Evolutionary conservation across 2,329 filamentous ascomycete genomes (phyloP).

Genomic region (Ascosphaera apis): DNA sequence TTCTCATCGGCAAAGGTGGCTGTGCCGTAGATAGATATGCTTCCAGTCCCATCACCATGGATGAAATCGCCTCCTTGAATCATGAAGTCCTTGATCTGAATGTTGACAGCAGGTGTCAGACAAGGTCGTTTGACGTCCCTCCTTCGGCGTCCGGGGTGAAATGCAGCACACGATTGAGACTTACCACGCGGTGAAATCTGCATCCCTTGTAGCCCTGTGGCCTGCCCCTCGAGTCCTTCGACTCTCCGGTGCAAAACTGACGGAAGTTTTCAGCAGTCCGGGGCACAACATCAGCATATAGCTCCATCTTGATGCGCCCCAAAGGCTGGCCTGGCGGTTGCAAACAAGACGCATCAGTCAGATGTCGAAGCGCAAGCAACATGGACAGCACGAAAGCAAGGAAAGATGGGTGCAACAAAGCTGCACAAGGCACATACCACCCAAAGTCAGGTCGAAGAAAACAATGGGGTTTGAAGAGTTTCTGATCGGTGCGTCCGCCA

Average conservation of each 20-base stretch:
- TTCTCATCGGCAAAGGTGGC: constrained; percentile 79
- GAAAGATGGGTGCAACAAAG: neutral
- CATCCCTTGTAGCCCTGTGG: constrained; percentile 86
- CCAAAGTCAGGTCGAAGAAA: constrained; percentile 26
- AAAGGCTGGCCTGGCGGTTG: constrained; percentile 49
- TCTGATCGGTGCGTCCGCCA: neutral
- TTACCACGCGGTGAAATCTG: constrained; percentile 81
- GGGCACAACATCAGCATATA: constrained; percentile 66
- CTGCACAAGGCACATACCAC: constrained; percentile 20
- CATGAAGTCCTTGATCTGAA: constrained; percentile 86
- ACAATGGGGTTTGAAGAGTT: constrained; percentile 19
- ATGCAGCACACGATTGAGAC: constrained; percentile 17
- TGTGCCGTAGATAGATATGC: constrained; percentile 66
- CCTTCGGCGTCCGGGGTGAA: too few species aligned
- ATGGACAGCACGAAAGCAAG: neutral
- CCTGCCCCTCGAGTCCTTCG: constrained; percentile 49
- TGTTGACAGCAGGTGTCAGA: neutral
- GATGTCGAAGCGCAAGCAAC: neutral
- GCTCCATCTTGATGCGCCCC: constrained; percentile 70
- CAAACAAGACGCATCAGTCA: neutral
- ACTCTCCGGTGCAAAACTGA: constrained; percentile 88
- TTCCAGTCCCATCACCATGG: constrained; percentile 79
- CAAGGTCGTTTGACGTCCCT: neutral
- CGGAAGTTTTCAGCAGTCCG: constrained; percentile 92
- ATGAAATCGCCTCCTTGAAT: constrained; percentile 92